Base-by-base conservation (phyloP, 495 filamentous ascomycete genomes). In the Podospora conica region DNA sequence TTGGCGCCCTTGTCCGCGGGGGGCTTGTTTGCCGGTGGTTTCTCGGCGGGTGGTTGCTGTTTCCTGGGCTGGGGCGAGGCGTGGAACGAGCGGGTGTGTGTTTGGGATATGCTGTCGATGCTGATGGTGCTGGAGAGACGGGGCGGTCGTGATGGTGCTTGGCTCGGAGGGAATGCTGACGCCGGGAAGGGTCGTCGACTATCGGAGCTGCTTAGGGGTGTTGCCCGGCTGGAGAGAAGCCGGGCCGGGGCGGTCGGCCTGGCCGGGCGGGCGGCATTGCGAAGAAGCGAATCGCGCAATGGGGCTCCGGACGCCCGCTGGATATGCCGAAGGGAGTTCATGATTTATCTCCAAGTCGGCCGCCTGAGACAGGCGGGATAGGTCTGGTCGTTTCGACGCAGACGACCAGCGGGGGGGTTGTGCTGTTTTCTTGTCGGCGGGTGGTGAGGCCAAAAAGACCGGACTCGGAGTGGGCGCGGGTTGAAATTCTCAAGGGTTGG, bases 221-320 rank as follows among this genome's bases (percentile, higher is more conserved):
- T 24, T 61, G 64, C 73, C 63, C 31, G 69, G 58, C 67, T 82
- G 27, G 80, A 80, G 9, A 83, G 65, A 81, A 88, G 82, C 73
- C 87, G 82, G 77, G 85, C 82, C 65, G 86, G 88, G 25, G 84
- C 80, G 33, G 83, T 82, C 55, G 83, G 31, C 27, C 63, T 79
- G 67, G 81, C 81, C 68, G 83, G 80, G 73, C 79, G 78, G 64
- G 78, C 77, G 71, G 77, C 55, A 57, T 64, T 75, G 67, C 75
- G 79, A 53, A 74, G 69, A 75, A 69, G 66, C 64, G 80, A 74
- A 61, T 74, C 70, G 68, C 72, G 69, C 60, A 76, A 66, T 7
- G 79, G 76, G 58, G 76, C 76, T 58, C 70, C 69, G 25, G 77
- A 68, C 74, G 76, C 76, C 73, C 76, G 78, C 61, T 76, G 70